Conservation (phyloP, 2,329 filamentous ascomycete species). For the Alternaria novae-zelandiae region DNA sequence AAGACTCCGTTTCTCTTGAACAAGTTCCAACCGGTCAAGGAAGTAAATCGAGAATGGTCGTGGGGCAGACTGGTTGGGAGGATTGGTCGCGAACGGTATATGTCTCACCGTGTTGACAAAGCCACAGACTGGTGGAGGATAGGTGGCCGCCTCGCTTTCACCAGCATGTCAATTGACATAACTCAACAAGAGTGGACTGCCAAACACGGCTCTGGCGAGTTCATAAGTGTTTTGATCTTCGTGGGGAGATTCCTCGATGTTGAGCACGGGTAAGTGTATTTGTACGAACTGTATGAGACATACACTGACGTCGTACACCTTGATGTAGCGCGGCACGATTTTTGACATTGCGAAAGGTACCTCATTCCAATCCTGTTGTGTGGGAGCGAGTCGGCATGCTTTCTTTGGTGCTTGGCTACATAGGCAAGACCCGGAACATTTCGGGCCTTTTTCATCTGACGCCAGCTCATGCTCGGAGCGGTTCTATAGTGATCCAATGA, state of each 20-base stretch:
- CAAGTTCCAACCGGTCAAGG: neutral
- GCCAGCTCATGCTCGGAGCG: neutral
- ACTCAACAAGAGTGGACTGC: slow-evolving; percentile 9
- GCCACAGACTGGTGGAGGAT: slow-evolving; percentile 12
- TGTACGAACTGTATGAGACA: neutral
- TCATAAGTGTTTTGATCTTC: slow-evolving; percentile 18
- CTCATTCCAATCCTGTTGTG: neutral
- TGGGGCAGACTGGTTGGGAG: slow-evolving; percentile 5
- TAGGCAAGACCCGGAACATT: neutral
- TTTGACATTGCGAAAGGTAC: slow-evolving; percentile 9
- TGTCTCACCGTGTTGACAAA: neutral
- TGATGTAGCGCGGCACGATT: slow-evolving; percentile 5
- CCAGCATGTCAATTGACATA: slow-evolving; percentile 12
- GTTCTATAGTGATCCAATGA: neutral
- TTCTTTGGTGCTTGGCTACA: slow-evolving; percentile 1
- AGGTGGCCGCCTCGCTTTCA: slow-evolving; percentile 4
- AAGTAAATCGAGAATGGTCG: slow-evolving; percentile 3
- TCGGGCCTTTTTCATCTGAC: neutral
- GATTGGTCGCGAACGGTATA: slow-evolving; percentile 2
- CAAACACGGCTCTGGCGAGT: slow-evolving; percentile 9
- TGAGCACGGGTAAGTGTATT: slow-evolving; percentile 1
- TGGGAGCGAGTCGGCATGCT: slow-evolving; percentile 19
- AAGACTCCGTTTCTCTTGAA: slow-evolving; percentile 4
- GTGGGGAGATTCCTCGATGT: slow-evolving; percentile 4
- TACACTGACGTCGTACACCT: neutral